A percentile compares a stretch with the other conserved stretches of the same genome.
Evolutionary conservation across 2,329 filamentous ascomycete species (phyloP).

Genomic region (Cordyceps farinosa): DNA sequence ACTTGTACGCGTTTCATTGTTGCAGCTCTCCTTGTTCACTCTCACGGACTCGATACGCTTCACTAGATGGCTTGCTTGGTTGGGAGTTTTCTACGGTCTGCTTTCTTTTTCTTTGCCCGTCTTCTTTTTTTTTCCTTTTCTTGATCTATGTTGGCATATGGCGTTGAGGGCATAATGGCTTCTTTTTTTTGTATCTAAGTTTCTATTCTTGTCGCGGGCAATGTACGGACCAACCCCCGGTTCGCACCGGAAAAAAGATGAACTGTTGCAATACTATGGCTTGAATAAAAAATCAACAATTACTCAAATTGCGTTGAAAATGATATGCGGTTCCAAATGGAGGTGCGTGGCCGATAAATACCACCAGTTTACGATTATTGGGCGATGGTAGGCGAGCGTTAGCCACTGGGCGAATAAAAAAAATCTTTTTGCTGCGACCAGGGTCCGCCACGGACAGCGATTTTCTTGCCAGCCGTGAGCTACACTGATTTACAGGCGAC

Average conservation of each 20-base stretch:
- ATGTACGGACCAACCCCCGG: background rate
- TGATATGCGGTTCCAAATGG: background rate
- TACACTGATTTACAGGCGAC: background rate
- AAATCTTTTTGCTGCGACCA: too few species aligned
- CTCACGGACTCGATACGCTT: constrained; percentile 13
- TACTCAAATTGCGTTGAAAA: background rate
- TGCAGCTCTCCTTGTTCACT: background rate
- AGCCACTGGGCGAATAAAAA: background rate
- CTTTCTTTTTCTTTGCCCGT: background rate
- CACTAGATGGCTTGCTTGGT: constrained; percentile 16
- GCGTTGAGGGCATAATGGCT: constrained; percentile 18
- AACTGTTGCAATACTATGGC: background rate
- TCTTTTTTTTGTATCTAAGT: constrained; percentile 7
- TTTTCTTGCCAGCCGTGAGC: background rate
- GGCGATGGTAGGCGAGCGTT: background rate
- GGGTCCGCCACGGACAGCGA: too few species aligned
- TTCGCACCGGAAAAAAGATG: background rate
- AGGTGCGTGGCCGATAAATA: too few species aligned
- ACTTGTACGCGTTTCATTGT: background rate
- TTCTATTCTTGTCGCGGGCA: constrained; percentile 1
- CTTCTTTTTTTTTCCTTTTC: background rate
- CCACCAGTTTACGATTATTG: background rate
- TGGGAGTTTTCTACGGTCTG: constrained; percentile 13
- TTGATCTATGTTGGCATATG: constrained; percentile 13
- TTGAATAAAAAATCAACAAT: background rate